A percentile compares a stretch with the other conserved stretches of the same genome.
Evolutionary conservation across 2,329 filamentous ascomycete species (phyloP).

Genomic region (Talaromyces sp.): DNA sequence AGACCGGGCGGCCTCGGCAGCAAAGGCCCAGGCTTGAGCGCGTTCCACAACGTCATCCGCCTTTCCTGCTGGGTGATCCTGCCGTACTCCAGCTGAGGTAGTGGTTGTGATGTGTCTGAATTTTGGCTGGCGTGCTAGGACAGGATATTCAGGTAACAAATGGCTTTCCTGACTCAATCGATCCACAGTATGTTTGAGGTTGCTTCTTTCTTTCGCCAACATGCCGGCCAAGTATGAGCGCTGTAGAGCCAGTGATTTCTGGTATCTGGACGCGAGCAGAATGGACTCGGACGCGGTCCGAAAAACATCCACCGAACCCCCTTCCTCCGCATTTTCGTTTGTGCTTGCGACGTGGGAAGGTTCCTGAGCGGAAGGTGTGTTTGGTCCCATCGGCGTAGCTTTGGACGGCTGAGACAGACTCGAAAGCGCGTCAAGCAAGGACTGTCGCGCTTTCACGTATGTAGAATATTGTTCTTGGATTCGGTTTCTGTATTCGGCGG

Average conservation of each 20-base stretch:
- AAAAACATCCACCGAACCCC: conserved; percentile 30
- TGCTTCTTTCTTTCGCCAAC: conserved; percentile 38
- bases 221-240: conserved; percentile 37
- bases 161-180: conserved; percentile 42
- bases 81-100: conserved; percentile 17
- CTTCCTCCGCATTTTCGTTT: conserved; percentile 14
- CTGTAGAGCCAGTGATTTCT: conserved; percentile 37
- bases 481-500: conserved; percentile 32
- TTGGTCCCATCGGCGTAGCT: conserved; percentile 19
- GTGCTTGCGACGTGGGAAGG: conserved; percentile 16
- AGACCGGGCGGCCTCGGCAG: conserved; percentile 32
- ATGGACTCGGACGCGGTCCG: conserved; percentile 33
- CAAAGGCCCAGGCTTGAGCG: conserved; percentile 42
- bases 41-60: conserved; percentile 32
- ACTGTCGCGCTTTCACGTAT: conserved; percentile 36
- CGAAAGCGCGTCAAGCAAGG: conserved; percentile 35
- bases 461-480: conserved; percentile 35
- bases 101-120: conserved; percentile 33
- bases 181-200: conserved; percentile 35
- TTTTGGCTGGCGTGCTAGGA: conserved; percentile 34
- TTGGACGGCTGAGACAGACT: conserved; percentile 34
- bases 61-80: conserved; percentile 16
- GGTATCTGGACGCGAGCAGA: conserved; percentile 33
- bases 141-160: conserved; percentile 41
- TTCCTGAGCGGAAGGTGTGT: conserved; percentile 17